Base-by-base conservation (phyloP, 23 red algal species). In the Pyropia haitanensis region DNA sequence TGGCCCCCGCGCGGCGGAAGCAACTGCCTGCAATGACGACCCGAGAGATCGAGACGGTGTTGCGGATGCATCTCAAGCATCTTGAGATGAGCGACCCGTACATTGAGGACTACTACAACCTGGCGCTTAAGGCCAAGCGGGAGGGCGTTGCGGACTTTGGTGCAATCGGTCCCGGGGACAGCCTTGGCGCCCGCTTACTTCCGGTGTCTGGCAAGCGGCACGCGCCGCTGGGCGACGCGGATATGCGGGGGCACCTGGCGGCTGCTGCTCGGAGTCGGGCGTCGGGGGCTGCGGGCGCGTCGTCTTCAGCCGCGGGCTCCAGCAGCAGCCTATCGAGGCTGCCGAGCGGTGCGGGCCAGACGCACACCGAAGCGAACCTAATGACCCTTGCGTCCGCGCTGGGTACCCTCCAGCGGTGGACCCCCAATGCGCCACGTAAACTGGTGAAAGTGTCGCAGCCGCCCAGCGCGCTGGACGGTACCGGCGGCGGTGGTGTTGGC, bases 401-500 rank as follows among this genome's bases (percentile, higher is more conserved):
- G 55, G 55, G 55, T 58, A 58, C 55, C 19, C 55, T 58, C 5
- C 55, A 25, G 6, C 18, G 20, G 24, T 58, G 55, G 55, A 58
- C 55, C 5, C 55, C 55, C 4, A 58, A 58, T 10, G 55, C 55
- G 55, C 55, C 55, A 58, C 55, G 55, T 25, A 58, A 58, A 12
- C 55, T 58, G 55, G 55, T 58, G 6, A 22, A 20, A 8, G 55
- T 58, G 55, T 21, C 55, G 2, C 19, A 58, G 18, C 19, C 18
- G 55, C 19, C 19, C 24, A 20, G 55, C 24, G 18, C 55, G 18
- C 19, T 9, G 6, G 16, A 1, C 24, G 16, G 20, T 22, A 13
- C 4, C 13, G 55, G 10, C 16, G 55, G 6, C 8, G 55, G 20
- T 20, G 55, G 20, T 5, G 20, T 58, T 13, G 24, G 55, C 6